These are phyloP conservation scores for Pichia thaimueangensis DNA, from an alignment of 805 yeast species.

Conservation along the genomic window DNA sequence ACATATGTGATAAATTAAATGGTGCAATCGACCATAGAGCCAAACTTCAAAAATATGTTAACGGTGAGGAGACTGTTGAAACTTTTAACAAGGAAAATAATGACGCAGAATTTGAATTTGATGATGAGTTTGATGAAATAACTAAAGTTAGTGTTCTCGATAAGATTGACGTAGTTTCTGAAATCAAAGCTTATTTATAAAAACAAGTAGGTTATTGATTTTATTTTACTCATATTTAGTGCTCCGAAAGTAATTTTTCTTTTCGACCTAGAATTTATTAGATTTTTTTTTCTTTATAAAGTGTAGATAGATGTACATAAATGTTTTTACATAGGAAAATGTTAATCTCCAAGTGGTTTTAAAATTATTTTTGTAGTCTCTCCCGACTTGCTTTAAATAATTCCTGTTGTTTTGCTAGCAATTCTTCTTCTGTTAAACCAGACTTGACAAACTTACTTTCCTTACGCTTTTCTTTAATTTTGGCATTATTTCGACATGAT, in stretches of 20 bases:
- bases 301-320: neutral
- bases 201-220: no score
- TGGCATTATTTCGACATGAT: conserved; percentile 83
- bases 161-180: conserved; percentile 27
- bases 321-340: neutral
- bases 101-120: neutral
- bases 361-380: conserved; percentile 25
- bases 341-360: neutral
- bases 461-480: conserved; percentile 76
- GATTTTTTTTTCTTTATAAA: neutral
- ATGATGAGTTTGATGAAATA: conserved; percentile 26
- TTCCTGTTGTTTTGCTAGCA: conserved; percentile 87
- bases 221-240: no score
- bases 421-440: conserved; percentile 88
- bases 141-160: conserved; percentile 29
- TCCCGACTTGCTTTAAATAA: conserved; percentile 54
- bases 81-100: conserved; percentile 11
- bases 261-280: no score
- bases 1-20: conserved; percentile 19
- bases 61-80: conserved; percentile 21
- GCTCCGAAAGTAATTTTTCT: no score
- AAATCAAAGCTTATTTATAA: conserved; percentile 23
- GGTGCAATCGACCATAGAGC: conserved; percentile 43
- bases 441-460: conserved; percentile 90
- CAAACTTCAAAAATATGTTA: conserved; percentile 32